phyloP scores from a whole-genome alignment of 768 basidiomycete species.

The Phanerodontia chrysosporium region DNA sequence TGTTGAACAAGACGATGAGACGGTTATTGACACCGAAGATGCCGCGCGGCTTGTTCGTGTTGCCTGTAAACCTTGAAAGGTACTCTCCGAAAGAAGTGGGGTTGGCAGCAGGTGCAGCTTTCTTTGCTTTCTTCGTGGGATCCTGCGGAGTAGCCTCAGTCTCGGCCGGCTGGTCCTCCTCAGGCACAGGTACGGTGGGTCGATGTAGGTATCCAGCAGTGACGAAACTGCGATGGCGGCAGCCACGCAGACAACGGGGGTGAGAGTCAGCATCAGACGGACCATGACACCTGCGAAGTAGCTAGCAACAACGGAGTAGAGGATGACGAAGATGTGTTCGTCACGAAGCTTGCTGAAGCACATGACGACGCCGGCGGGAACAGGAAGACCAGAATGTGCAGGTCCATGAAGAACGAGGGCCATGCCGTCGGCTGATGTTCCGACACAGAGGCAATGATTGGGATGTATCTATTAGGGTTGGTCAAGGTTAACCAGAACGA shows the following conservation, averaged over 20 bases:
- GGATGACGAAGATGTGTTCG: constrained; percentile 97
- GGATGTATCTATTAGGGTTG: constrained; percentile 65
- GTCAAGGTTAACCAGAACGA: constrained; percentile 5
- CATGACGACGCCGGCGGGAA: constrained; percentile 93
- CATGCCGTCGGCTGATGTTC: constrained; percentile 99
- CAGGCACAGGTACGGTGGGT: constrained; percentile 60
- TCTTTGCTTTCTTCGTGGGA: constrained; percentile 43
- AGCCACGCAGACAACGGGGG: constrained; percentile 92
- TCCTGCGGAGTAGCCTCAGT: constrained; percentile 27
- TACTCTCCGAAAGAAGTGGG: constrained; percentile 16
- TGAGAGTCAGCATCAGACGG: constrained; percentile 94
- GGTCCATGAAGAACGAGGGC: constrained; percentile 99
- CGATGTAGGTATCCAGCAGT: constrained; percentile 86
- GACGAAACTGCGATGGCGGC: constrained; percentile 89
- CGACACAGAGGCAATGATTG: constrained; percentile 97
- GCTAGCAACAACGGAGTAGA: constrained; percentile 92
- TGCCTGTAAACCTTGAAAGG: constrained; percentile 13
- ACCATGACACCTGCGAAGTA: constrained; percentile 99
- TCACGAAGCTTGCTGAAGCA: constrained; percentile 94
- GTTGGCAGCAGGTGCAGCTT: constrained; percentile 32
- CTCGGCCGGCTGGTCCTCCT: constrained; percentile 26
- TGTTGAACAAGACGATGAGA: constrained; percentile 66
- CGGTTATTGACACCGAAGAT: constrained; percentile 87
- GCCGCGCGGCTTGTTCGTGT: constrained; percentile 40
- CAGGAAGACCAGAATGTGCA: constrained; percentile 94